Base-by-base conservation (phyloP, 108 stramenopile genomes). In the Pseudonitzschia multiseries region DNA sequence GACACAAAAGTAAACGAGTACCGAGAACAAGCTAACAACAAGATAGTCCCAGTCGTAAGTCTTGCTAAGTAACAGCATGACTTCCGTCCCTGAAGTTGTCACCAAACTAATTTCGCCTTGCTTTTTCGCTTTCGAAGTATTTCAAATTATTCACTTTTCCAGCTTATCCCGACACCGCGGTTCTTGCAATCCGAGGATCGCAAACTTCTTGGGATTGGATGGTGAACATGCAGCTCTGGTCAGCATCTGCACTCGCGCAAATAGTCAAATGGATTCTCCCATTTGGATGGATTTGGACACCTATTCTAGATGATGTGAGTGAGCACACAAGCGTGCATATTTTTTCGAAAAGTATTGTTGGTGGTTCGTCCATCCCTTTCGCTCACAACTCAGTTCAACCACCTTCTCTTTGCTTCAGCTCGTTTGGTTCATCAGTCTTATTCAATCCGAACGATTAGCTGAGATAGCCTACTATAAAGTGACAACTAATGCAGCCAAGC, bases 111-210 rank as follows among this genome's bases (percentile, higher is more conserved):
- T 48, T 56, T 10, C 5, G 22, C 17, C 22, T 21, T 9, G 2
- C 4, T 36, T 21, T 63, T 3, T 26, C 24, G 5, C 22, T 2
- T 50, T 18, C 22, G 24, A 50, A 32, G 65, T 67, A 21, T 41
- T 67, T 67, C 65, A 67, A 67, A 50, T 50, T 67, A 46, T 67
- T 67, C 43, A 67, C 48, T 4, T 50, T 67, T 50, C 65, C 46
- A 21, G 10, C 15, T 26, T 13, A 3, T 22, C 48, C 65, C 18
- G 66, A 74, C 26, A 56, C 68, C 70, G 85, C 81, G 10, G 65
- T 91, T 36, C 72, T 95, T 44, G 57, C 79, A 36, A 91, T 93
- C 60, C 83, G 94, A 28, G 94, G 94, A 20, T 89, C 88, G n/a
- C 61, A 74, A 31, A 93, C 87, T 50, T 60, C 76, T 12, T 88